Evolutionary conservation across 768 basidiomycete species (phyloP).

Genomic region (Epithele typhae): DNA sequence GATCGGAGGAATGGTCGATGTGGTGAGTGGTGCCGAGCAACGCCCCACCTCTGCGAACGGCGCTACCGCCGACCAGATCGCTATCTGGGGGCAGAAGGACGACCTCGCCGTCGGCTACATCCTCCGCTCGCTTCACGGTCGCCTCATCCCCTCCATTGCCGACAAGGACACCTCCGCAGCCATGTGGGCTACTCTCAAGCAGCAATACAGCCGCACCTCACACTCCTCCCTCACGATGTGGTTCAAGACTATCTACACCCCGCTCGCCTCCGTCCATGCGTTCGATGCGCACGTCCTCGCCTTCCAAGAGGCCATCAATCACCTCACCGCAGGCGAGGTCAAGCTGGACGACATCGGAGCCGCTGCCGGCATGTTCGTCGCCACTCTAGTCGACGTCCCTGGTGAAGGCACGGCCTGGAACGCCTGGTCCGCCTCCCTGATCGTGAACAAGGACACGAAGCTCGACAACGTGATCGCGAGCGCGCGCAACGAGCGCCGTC

Average conservation of each 20-base stretch:
- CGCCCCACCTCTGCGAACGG: background rate
- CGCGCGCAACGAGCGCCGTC: constrained; percentile 3
- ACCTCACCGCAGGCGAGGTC: background rate
- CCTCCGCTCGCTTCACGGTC: background rate
- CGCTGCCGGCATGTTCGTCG: background rate
- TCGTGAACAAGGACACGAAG: background rate
- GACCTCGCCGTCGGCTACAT: background rate
- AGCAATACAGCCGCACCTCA: constrained; percentile 1
- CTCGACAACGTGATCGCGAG: constrained; percentile 1
- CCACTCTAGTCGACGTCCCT: background rate
- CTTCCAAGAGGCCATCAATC: constrained; percentile 2
- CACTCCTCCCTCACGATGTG: background rate
- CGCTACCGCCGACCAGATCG: background rate
- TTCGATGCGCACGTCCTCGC: background rate
- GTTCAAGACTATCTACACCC: constrained; percentile 1
- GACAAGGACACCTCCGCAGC: background rate
- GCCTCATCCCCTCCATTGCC: no score
- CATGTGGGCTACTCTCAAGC: background rate
- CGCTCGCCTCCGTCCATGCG: background rate
- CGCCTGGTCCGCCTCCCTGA: background rate
- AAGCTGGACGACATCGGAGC: background rate
- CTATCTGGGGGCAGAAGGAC: constrained; percentile 1
- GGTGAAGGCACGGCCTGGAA: background rate
- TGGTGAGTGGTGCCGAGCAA: background rate
- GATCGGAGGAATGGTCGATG: background rate